Percentiles rank a stretch among this genome's conserved stretches.
Evolutionary conservation across 1,139 yeast genomes (phyloP).

Genomic region (Yamadazyma triangularis): DNA sequence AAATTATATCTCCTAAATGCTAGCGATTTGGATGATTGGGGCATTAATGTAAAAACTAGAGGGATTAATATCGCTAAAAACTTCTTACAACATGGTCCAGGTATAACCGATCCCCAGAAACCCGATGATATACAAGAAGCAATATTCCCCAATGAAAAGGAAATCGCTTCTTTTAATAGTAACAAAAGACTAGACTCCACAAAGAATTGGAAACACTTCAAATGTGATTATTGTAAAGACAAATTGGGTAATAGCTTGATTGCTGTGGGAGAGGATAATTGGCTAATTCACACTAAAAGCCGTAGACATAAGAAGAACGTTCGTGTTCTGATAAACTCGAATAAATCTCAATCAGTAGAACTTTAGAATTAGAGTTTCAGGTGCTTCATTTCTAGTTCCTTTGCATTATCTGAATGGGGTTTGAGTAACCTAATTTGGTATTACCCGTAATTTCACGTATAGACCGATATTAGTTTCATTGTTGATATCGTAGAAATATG

Average conservation of each 20-base stretch:
- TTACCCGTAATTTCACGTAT: no score
- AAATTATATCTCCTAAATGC: constrained; percentile 71
- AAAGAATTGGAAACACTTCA: constrained; percentile 63
- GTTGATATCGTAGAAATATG: no score
- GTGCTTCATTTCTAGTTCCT: no score
- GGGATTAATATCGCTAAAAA: constrained; percentile 50
- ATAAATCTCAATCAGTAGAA: no score
- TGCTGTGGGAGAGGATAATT: constrained; percentile 70
- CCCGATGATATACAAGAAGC: constrained; percentile 38
- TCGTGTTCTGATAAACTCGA: no score
- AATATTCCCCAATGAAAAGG: constrained; percentile 24
- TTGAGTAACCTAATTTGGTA: no score
- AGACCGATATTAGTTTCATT: no score
- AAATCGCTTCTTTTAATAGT: constrained; percentile 21
- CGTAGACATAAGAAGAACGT: constrained; percentile 55
- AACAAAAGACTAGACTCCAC: constrained; percentile 35
- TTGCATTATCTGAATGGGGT: no score
- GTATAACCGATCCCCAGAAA: constrained; percentile 22
- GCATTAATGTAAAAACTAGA: constrained; percentile 45
- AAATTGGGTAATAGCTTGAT: constrained; percentile 52
- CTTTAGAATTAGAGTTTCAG: no score
- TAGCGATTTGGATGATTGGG: constrained; percentile 63
- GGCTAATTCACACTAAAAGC: constrained; percentile 65
- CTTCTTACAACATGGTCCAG: constrained; percentile 27
- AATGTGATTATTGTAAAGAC: constrained; percentile 66